Evolutionary conservation across 2,329 filamentous ascomycete genomes (phyloP).

Genomic region (Aspergillus sp.): DNA sequence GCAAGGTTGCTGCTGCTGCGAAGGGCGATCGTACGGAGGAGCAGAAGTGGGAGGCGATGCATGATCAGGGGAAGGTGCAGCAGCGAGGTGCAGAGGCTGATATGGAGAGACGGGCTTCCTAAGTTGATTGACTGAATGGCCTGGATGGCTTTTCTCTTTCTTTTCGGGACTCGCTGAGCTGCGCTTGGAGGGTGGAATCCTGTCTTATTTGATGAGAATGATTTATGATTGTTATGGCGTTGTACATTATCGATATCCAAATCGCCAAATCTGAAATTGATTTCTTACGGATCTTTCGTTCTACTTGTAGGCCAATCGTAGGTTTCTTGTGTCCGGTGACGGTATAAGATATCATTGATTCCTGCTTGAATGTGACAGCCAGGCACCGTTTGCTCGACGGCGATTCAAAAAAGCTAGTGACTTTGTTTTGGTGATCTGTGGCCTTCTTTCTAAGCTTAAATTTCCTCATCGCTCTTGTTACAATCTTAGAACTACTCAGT

Average conservation of each 20-base stretch:
- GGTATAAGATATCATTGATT: too few relatives aligned
- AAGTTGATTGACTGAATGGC: neutral
- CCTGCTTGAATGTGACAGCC: too few relatives aligned
- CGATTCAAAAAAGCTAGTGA: too few relatives aligned
- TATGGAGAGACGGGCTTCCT: conserved; percentile 60
- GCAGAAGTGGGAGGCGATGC: conserved; percentile 64
- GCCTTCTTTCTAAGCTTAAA: too few relatives aligned
- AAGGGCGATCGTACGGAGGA: conserved; percentile 69
- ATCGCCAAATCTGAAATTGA: neutral
- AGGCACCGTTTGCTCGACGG: too few relatives aligned
- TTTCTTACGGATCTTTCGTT: neutral
- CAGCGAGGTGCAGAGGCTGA: conserved; percentile 82
- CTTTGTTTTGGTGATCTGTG: too few relatives aligned
- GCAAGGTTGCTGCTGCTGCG: conserved; percentile 68
- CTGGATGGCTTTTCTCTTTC: too few relatives aligned
- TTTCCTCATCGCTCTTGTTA: too few relatives aligned
- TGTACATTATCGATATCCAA: neutral
- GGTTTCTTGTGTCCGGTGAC: too few relatives aligned
- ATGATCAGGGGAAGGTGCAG: conserved; percentile 79
- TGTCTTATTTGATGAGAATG: neutral
- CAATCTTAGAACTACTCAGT: too few relatives aligned
- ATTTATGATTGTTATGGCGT: neutral
- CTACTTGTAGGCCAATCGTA: too few relatives aligned
- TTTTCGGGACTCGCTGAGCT: too few relatives aligned
- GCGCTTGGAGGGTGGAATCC: neutral